phyloP scores from a whole-genome alignment of 23 red algal genomes.

The Rhodosorus marinus region DNA sequence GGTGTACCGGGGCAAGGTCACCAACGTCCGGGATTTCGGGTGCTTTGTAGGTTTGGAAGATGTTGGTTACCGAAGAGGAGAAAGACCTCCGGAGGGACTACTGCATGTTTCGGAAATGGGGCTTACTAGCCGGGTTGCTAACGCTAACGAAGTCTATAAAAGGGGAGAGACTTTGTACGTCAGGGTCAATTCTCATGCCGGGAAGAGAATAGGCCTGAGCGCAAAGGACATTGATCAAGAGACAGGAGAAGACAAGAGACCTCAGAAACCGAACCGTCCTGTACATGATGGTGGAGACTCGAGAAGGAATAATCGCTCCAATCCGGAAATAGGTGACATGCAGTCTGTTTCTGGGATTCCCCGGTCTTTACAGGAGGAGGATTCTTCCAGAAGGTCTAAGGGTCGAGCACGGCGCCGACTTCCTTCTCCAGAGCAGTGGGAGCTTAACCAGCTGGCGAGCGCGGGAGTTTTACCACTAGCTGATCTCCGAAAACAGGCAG shows the following conservation, averaged over 20 bases:
- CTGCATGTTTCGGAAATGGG: conserved; percentile 47
- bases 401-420: conserved; percentile 22
- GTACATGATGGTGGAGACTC: not conserved
- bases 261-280: too few species aligned
- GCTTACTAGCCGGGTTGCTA: conserved; percentile 2
- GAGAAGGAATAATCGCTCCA: not conserved
- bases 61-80: not conserved
- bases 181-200: conserved; percentile 15
- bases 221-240: conserved; percentile 59
- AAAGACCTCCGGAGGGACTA: conserved; percentile 24
- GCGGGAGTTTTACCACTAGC: conserved; percentile 13
- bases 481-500: conserved; percentile 11
- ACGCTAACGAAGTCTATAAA: conserved; percentile 26
- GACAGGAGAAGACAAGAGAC: conserved; percentile 9
- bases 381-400: not conserved
- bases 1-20: conserved; percentile 21
- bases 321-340: not conserved
- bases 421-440: conserved; percentile 75
- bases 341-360: not conserved
- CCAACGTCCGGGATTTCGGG: conserved; percentile 39
- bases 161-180: conserved; percentile 27
- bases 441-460: conserved; percentile 63
- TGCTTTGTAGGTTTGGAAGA: conserved; percentile 40
- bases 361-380: not conserved
- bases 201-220: conserved; percentile 22